Percentiles rank a stretch among this genome's conserved stretches.
These are phyloP conservation scores for Hyaloperonospora brassicae DNA, from an alignment of 352 stramenopile genomes.

Conservation along the genomic window DNA sequence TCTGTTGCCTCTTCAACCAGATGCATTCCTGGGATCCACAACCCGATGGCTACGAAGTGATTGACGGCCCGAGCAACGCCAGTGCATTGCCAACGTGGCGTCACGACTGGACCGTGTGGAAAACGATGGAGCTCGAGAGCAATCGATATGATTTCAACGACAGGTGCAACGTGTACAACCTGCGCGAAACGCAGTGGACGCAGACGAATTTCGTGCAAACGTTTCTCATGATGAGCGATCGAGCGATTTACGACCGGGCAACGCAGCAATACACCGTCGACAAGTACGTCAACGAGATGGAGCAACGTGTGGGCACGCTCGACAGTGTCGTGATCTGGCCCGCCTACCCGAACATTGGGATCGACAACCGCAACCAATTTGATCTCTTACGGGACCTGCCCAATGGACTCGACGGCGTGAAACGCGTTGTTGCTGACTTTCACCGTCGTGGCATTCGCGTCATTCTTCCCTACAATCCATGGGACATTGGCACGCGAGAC, in stretches of 20 bases:
- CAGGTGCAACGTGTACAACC: constrained; percentile 66
- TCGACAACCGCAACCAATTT: constrained; percentile 81
- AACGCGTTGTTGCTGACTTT: constrained; percentile 46
- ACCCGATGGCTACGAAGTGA: constrained; percentile 75
- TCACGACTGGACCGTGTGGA: constrained; percentile 51
- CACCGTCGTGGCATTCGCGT: constrained; percentile 51
- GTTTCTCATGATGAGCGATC: constrained; percentile 73
- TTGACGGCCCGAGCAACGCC: constrained; percentile 40
- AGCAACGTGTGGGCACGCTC: constrained; percentile 42
- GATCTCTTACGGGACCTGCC: constrained; percentile 57
- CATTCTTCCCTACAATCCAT: constrained; percentile 80
- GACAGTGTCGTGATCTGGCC: constrained; percentile 83
- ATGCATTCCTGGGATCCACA: constrained; percentile 54
- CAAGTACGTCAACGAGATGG: constrained; percentile 55
- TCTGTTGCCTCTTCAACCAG: constrained; percentile 5
- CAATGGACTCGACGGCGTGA: constrained; percentile 39
- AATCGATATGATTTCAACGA: constrained; percentile 56
- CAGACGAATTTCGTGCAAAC: constrained; percentile 70
- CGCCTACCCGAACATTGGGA: constrained; percentile 74
- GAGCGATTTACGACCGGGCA: constrained; percentile 61
- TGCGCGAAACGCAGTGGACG: constrained; percentile 52
- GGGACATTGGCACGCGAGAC: constrained; percentile 65
- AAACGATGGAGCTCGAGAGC: constrained; percentile 57
- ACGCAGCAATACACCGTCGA: constrained; percentile 55
- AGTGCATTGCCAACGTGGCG: constrained; percentile 44